Percentiles rank a stretch among this genome's conserved stretches.
phyloP scores from a whole-genome alignment of 1,284 basidiomycete genomes.

The Ceratobasidium sp. region DNA sequence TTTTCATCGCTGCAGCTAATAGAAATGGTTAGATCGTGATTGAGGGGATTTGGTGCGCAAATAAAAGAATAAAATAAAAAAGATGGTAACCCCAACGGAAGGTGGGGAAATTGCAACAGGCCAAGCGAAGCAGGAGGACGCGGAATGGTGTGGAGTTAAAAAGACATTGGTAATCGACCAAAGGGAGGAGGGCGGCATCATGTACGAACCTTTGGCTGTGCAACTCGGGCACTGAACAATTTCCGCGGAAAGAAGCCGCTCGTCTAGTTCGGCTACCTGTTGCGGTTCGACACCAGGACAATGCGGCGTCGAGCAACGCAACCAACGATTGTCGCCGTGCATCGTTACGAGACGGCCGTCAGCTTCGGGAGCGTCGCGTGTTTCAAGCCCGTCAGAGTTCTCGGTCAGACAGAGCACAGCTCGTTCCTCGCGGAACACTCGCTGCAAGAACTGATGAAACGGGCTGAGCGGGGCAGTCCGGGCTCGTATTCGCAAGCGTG shows the following conservation, averaged over 20 bases:
- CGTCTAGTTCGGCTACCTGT: too few relatives aligned
- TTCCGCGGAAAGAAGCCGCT: too few relatives aligned
- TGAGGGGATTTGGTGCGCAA: too few relatives aligned
- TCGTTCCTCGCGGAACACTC: neutral
- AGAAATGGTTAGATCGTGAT: neutral
- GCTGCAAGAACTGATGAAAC: constrained; percentile 6
- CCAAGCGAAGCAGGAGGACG: too few relatives aligned
- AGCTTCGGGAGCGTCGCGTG: neutral
- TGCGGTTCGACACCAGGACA: neutral
- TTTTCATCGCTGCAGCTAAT: neutral
- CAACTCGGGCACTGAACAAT: too few relatives aligned
- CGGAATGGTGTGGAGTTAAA: too few relatives aligned
- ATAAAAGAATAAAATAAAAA: too few relatives aligned
- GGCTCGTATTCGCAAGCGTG: neutral
- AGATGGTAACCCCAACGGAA: too few relatives aligned
- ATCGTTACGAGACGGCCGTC: neutral
- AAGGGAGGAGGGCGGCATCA: too few relatives aligned
- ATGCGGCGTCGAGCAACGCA: neutral
- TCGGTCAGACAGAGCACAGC: neutral
- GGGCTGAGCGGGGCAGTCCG: neutral
- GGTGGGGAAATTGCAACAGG: too few relatives aligned
- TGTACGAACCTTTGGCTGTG: too few relatives aligned
- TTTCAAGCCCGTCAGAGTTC: neutral
- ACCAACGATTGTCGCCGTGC: constrained; percentile 1
- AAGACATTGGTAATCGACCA: too few relatives aligned